phyloP scores from a whole-genome alignment of 163 green algal species.

The Scenedesmus sp. region DNA sequence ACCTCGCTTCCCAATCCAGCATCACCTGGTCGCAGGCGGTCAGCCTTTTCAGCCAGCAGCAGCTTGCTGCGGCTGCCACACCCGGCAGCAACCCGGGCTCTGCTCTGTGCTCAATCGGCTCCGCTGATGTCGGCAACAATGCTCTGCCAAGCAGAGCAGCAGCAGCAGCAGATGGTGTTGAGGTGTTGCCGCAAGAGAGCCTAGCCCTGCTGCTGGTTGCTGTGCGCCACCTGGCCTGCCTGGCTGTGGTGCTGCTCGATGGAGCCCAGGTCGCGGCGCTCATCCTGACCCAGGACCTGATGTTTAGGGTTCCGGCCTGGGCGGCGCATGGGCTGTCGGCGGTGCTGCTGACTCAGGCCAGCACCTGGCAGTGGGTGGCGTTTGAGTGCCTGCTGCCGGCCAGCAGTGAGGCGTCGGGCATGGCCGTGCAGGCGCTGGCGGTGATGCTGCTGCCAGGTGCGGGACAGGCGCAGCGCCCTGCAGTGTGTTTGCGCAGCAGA shows the following conservation, averaged over 20 bases:
- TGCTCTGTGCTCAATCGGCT: not conserved
- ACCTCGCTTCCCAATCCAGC: not conserved
- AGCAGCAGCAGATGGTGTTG: not conserved
- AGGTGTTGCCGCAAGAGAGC: not conserved
- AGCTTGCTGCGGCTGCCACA: no score
- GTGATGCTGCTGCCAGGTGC: constrained; percentile 33
- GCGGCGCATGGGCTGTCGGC: constrained; percentile 21
- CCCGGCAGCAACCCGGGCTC: not conserved
- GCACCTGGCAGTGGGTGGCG: constrained; percentile 42
- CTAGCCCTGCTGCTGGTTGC: constrained; percentile 43
- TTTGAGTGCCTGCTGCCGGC: constrained; percentile 36
- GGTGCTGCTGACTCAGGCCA: constrained; percentile 36
- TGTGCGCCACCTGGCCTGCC: constrained; percentile 26
- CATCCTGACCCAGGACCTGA: constrained; percentile 8
- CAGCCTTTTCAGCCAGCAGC: not conserved
- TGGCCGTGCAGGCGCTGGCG: not conserved
- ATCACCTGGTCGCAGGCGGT: not conserved
- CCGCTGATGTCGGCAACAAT: not conserved
- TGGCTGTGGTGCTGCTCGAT: constrained; percentile 35
- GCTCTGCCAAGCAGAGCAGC: not conserved
- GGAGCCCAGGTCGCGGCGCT: constrained; percentile 19
- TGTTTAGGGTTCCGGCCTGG: constrained; percentile 17
- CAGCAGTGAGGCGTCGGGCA: not conserved
- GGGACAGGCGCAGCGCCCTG: not conserved
- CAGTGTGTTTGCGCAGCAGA: not conserved